A percentile compares a stretch with the other conserved stretches of the same genome.
These are phyloP conservation scores for Globisporangium camurandrum DNA, from an alignment of 352 stramenopile species.

Conservation along the genomic window DNA sequence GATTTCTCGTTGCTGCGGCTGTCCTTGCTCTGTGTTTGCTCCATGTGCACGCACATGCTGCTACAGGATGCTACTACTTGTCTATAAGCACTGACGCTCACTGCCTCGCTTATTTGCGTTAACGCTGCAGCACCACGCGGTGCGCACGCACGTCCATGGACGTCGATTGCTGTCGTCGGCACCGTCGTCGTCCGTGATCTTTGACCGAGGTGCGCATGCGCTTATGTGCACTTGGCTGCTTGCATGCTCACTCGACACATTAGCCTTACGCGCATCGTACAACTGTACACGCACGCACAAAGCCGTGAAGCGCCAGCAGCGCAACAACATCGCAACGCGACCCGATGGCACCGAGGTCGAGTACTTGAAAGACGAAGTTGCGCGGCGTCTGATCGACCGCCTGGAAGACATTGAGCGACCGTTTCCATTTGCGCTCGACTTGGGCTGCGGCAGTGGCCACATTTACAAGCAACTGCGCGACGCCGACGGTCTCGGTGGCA, in stretches of 20 bases:
- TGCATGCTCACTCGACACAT: neutral
- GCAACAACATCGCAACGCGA: conserved; percentile 63
- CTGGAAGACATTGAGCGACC: conserved; percentile 80
- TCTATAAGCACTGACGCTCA: too few species aligned
- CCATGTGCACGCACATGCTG: neutral
- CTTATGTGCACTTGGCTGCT: neutral
- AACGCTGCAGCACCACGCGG: conserved; percentile 22
- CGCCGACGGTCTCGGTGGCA: conserved; percentile 61
- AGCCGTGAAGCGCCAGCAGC: conserved; percentile 74
- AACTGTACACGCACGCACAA: neutral
- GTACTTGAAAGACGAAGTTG: conserved; percentile 83
- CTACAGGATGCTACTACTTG: neutral
- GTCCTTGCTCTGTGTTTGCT: too few species aligned
- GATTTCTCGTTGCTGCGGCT: neutral
- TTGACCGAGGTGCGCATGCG: conserved; percentile 36
- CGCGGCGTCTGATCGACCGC: conserved; percentile 71
- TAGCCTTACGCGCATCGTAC: neutral
- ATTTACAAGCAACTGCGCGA: conserved; percentile 77
- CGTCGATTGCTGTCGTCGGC: conserved; percentile 35
- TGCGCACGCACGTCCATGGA: conserved; percentile 11
- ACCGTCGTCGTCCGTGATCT: conserved; percentile 39
- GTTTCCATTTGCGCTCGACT: conserved; percentile 72
- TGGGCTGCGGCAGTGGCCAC: conserved; percentile 73
- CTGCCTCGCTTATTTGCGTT: conserved; percentile 1
- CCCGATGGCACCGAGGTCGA: conserved; percentile 68